Base-by-base conservation (phyloP, 805 yeast species). In the Lipomyces mesembrius region DNA sequence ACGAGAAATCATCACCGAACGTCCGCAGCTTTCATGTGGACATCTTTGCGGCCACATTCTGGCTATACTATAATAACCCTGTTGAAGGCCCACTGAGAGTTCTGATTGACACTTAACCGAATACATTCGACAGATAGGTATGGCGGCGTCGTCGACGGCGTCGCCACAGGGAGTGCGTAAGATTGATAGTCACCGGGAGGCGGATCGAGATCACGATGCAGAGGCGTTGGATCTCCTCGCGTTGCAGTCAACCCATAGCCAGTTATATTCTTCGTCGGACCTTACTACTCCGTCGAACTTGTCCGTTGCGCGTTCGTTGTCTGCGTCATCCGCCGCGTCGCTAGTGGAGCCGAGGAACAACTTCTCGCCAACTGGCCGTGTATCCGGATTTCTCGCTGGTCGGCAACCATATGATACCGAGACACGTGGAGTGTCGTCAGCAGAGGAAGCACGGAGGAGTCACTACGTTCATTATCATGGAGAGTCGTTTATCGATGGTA, bases 211-310 rank as follows among this genome's bases (percentile, higher is more conserved):
- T 17, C 61, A 62, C 17, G 53, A 57, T 25, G 60, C 64, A 14
- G 64, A 58, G 52, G 61, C 61, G 20, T 17, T 58, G 22, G 59
- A 58, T 43, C 57, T 62, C 46, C 61, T 58, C 17, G 27, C 65
- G 46, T 29, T 58, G 46, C 62, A 53, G 53, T 22, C 58, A 7
- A 2, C 59, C 14, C 49, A 43, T n/a, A 17, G 22, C 7, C 49
- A 43, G 22, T 43, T 43, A n/a, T 43, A 43, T 43, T 1, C 20
- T 43, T 17, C 49, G 49, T 43, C 20, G n/a, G 22, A 6, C 11
- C 49, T 43, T 43, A n/a, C 22, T 17, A 22, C 7, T 6, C 17
- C n/a, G 7, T 43, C 49, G 22, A 43, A 17, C 49, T 43, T 17
- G n/a, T 43, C 22, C 22, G 11, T 12, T 43, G 2, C 49, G 49